Evolutionary conservation across 768 basidiomycete genomes (phyloP), one percentile per base, ranked within the genome.

Genomic region (Boletus vermiculosoides): DNA sequence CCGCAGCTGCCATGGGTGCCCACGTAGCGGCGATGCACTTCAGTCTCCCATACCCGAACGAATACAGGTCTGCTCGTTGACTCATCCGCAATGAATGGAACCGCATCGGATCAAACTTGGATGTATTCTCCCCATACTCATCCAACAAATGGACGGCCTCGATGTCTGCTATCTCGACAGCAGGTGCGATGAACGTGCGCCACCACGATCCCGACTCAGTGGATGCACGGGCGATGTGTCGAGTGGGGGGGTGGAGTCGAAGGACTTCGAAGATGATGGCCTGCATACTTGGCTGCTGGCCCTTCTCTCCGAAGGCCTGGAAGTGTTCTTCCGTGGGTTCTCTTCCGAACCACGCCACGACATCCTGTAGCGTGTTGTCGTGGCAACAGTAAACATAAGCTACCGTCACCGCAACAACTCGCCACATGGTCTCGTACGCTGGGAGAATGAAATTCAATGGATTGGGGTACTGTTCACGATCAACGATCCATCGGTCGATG

Each of bases 371-470:
- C 4, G 69, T 62, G 15, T 60, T 56, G 22, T 63, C 55, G 36
- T 71, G 58, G 45, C 62, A 52, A 25, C 70, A 62, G 53, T 72
- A 63, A 52, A 58, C 23, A 18, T 63, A 48, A 1, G 72, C 73
- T 55, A 77, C 67, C 0, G 79, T 77, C 1, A 82, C 65, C 0
- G 83, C 84, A 25, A 85, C 79, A 25, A 87, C 79, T 0, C 84
- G 76, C 85, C 86, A 87, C 56, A 85, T 71, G 0, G 84, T 85
- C 59, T 87, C 86, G 70, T 79, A 87, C 0, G 83, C 71, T 0
- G 86, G 86, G 11, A 87, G 76, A 45, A 87, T 76, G 40, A 80
- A 78, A 47, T 87, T 75, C 0, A 86, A 60, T 0, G 84, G 83
- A 2, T 63, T 63, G 9, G 61, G 56, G n/a, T 62, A 57, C 8